Percentiles rank a stretch among this genome's conserved stretches.
phyloP scores from a whole-genome alignment of 2,329 filamentous ascomycete species.

The Trichophaea hybrida region DNA sequence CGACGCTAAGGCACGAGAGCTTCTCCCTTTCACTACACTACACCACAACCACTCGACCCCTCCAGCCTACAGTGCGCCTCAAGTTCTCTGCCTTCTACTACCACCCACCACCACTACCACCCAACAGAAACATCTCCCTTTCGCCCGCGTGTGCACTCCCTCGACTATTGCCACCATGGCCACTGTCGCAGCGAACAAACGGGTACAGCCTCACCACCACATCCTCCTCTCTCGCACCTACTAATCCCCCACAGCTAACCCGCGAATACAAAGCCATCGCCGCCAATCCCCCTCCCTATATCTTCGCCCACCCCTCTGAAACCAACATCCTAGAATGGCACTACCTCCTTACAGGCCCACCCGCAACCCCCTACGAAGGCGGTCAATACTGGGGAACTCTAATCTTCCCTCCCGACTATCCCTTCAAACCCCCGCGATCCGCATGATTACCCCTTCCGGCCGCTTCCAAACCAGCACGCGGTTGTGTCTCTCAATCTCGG shows the following conservation, averaged over 20 bases:
- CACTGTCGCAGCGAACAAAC: slow-evolving; percentile 25
- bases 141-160: background rate
- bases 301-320: slow-evolving; percentile 76
- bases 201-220: slow-evolving; percentile 16
- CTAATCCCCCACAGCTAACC: slow-evolving; percentile 36
- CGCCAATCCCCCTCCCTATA: slow-evolving; percentile 74
- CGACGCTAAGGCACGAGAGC: background rate
- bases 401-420: slow-evolving; percentile 90
- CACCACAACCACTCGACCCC: background rate
- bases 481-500: slow-evolving; percentile 86
- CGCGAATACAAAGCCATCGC: slow-evolving; percentile 51
- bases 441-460: slow-evolving; percentile 95
- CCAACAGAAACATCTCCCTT: background rate
- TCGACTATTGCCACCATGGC: slow-evolving; percentile 20
- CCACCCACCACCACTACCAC: background rate
- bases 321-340: slow-evolving; percentile 91
- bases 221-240: slow-evolving; percentile 3
- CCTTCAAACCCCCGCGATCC: slow-evolving; percentile 95
- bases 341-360: slow-evolving; percentile 88
- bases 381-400: slow-evolving; percentile 98
- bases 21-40: background rate
- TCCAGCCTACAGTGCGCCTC: background rate
- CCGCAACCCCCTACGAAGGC: slow-evolving; percentile 81
- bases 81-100: background rate
- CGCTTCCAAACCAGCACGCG: slow-evolving; percentile 87